A percentile compares a stretch with the other conserved stretches of the same genome.
These are phyloP conservation scores for Xylaria sp. DNA, from an alignment of 2,329 filamentous ascomycete species.

Conservation along the genomic window DNA sequence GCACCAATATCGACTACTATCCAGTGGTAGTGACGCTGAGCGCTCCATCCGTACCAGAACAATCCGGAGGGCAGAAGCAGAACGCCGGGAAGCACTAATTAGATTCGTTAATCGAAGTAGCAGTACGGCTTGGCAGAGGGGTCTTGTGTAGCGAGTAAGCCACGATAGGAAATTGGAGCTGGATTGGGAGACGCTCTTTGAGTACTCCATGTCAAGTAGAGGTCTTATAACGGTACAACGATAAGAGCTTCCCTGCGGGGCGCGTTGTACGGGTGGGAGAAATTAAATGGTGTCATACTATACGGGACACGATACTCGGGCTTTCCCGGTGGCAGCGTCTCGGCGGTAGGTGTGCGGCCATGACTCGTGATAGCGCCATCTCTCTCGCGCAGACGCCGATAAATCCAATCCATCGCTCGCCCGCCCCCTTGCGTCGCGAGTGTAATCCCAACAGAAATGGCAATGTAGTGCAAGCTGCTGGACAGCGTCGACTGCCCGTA, in stretches of 20 bases:
- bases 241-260: background rate
- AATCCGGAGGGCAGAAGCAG: constrained; percentile 63
- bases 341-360: constrained; percentile 1
- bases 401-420: constrained; percentile 53
- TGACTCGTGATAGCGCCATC: background rate
- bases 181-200: background rate
- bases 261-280: too few relatives aligned
- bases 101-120: constrained; percentile 9
- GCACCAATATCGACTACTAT: constrained; percentile 69
- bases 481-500: constrained; percentile 59
- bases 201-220: background rate
- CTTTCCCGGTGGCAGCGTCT: constrained; percentile 34
- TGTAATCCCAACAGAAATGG: constrained; percentile 58
- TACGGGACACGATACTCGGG: constrained; percentile 62
- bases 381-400: constrained; percentile 42
- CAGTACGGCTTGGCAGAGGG: background rate
- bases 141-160: background rate
- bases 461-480: constrained; percentile 63
- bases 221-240: too few relatives aligned
- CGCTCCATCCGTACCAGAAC: constrained; percentile 68
- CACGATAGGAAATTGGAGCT: background rate
- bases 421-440: constrained; percentile 53
- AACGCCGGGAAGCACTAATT: constrained; percentile 49
- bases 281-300: constrained; percentile 18
- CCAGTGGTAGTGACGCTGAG: constrained; percentile 63